These are phyloP conservation scores for Fragilariopsis cylindrus DNA, from an alignment of 108 stramenopile species.

Conservation along the genomic window DNA sequence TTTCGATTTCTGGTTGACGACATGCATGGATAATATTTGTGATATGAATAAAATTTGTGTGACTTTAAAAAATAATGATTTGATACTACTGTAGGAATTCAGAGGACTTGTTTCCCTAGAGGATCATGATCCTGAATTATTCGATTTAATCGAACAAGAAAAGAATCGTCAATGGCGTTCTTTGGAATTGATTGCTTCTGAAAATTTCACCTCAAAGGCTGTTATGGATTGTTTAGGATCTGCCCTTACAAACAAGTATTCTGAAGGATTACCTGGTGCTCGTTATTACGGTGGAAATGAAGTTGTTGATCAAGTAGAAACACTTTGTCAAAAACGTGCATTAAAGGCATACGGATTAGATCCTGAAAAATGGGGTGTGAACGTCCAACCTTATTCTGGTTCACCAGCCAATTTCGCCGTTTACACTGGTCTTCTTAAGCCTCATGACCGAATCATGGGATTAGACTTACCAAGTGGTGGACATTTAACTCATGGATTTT, in stretches of 20 bases:
- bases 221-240: constrained; percentile 99
- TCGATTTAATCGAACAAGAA: constrained; percentile 96
- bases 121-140: constrained; percentile 95
- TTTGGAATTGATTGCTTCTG: constrained; percentile 98
- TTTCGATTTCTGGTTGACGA: not conserved
- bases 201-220: constrained; percentile 98
- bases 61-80: not conserved
- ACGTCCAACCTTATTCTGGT: constrained; percentile 96
- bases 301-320: constrained; percentile 96
- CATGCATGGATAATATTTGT: not conserved
- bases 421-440: constrained; percentile 95
- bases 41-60: not conserved
- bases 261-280: constrained; percentile 97
- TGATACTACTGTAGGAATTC: constrained; percentile 60
- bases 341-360: constrained; percentile 95
- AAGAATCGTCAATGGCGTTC: constrained; percentile 94
- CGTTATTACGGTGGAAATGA: constrained; percentile 99
- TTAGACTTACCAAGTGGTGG: constrained; percentile 98
- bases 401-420: constrained; percentile 99
- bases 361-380: constrained; percentile 98
- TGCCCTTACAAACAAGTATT: constrained; percentile 99
- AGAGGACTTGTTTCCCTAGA: constrained; percentile 88
- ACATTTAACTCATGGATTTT: constrained; percentile 98
- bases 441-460: constrained; percentile 99
- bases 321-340: constrained; percentile 94